Conservation (phyloP, 2,329 filamentous ascomycete species). For the Fusarium tanahbumbuense region DNA sequence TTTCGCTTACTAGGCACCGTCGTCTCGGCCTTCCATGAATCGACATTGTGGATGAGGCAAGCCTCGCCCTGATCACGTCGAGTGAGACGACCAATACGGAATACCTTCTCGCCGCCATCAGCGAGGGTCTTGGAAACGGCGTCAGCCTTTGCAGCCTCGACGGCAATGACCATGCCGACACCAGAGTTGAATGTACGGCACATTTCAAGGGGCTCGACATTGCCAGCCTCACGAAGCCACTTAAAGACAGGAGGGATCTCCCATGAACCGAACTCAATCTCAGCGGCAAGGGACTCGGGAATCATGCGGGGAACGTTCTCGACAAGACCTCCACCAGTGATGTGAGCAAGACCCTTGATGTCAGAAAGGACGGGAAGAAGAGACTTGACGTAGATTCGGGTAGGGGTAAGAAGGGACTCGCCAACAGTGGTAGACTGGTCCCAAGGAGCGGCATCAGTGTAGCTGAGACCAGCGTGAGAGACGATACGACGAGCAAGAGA, state of each 20-base stretch:
- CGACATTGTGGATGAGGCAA: conserved; percentile 51
- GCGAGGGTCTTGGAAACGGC: conserved; percentile 70
- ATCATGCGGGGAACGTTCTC: conserved; percentile 98
- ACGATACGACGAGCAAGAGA: conserved; percentile 94
- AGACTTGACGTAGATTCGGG: conserved; percentile 90
- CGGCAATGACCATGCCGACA: conserved; percentile 91
- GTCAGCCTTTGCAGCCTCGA: conserved; percentile 72
- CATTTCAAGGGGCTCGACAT: conserved; percentile 82
- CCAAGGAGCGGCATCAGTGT: conserved; percentile 83
- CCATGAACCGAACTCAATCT: conserved; percentile 84
- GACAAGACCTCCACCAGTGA: conserved; percentile 91
- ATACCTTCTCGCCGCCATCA: conserved; percentile 76
- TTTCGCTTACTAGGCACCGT: conserved; percentile 43
- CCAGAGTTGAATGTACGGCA: conserved; percentile 95
- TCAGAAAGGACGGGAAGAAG: conserved; percentile 75
- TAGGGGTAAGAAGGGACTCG: conserved; percentile 84
- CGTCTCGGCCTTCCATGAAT: conserved; percentile 48
- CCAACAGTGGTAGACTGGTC: conserved; percentile 72
- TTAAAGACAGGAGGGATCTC: conserved; percentile 80
- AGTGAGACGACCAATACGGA: conserved; percentile 77
- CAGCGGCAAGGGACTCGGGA: conserved; percentile 79
- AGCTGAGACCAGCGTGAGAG: conserved; percentile 76
- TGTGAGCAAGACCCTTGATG: conserved; percentile 94
- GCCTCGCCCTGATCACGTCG: conserved; percentile 59
- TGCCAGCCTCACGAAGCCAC: conserved; percentile 83